phyloP scores from a whole-genome alignment of 768 basidiomycete genomes.

The Podaxis sp. region DNA sequence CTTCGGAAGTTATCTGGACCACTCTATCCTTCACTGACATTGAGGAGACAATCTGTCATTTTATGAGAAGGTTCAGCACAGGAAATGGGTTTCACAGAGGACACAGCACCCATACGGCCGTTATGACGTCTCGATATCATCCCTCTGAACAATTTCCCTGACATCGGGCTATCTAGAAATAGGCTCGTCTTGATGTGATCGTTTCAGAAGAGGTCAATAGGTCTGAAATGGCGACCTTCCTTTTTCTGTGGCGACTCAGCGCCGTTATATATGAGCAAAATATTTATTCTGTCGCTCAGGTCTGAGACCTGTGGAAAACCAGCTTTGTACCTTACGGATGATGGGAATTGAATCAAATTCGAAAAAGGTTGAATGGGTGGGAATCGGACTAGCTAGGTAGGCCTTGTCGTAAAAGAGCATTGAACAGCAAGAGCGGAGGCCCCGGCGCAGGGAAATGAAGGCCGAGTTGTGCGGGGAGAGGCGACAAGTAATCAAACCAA shows the following conservation, averaged over 20 bases:
- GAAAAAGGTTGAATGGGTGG: neutral
- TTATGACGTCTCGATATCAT: neutral
- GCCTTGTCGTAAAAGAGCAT: neutral
- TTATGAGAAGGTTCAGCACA: neutral
- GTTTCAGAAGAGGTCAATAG: neutral
- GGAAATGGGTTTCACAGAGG: neutral
- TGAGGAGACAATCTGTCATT: neutral
- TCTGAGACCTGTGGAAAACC: neutral
- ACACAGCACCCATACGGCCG: neutral
- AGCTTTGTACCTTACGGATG: neutral
- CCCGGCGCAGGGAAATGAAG: neutral
- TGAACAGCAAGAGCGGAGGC: too few species aligned
- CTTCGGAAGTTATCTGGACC: neutral
- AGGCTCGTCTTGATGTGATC: neutral
- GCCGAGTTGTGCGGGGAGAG: conserved; percentile 1
- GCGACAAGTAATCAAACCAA: conserved; percentile 9
- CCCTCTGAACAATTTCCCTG: neutral
- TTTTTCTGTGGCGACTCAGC: neutral
- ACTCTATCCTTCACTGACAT: neutral
- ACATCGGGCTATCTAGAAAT: conserved; percentile 2
- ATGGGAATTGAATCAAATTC: neutral
- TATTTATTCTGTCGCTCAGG: neutral
- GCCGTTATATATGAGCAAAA: neutral
- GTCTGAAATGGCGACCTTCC: neutral
- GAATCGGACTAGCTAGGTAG: neutral